Evolutionary conservation across 768 basidiomycete genomes (phyloP).

Genomic region (Hypholoma fasciculare): DNA sequence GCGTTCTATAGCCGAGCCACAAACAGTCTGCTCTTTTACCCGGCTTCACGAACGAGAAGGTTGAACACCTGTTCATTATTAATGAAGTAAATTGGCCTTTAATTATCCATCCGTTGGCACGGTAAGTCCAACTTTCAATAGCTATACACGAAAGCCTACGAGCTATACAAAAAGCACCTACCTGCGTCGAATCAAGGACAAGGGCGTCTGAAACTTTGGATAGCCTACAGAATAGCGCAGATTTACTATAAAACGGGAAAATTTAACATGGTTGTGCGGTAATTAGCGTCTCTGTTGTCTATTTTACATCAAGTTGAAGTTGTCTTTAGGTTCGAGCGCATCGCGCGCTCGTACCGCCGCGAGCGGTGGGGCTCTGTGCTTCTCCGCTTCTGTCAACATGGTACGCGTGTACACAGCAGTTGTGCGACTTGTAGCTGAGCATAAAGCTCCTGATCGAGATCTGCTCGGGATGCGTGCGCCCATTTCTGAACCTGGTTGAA

Average conservation of each 20-base stretch:
- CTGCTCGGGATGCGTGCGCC: slow-evolving; percentile 60
- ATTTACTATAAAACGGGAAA: slow-evolving; percentile 81
- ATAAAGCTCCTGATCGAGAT: slow-evolving; percentile 81
- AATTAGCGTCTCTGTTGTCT: slow-evolving; percentile 15
- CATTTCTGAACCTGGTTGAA: background rate
- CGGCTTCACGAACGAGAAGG: slow-evolving; percentile 85
- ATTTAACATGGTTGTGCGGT: slow-evolving; percentile 88
- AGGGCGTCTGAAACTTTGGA: slow-evolving; percentile 82
- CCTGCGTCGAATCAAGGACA: slow-evolving; percentile 50
- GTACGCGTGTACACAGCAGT: slow-evolving; percentile 80
- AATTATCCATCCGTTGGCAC: background rate
- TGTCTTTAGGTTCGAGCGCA: slow-evolving; percentile 81
- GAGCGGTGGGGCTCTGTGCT: slow-evolving; percentile 83
- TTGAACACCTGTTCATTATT: slow-evolving; percentile 81
- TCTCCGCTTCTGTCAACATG: slow-evolving; percentile 73
- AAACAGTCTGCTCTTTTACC: slow-evolving; percentile 47
- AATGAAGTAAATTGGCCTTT: slow-evolving; percentile 61
- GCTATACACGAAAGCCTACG: slow-evolving; percentile 95
- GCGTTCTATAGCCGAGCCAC: slow-evolving; percentile 24
- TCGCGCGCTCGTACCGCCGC: slow-evolving; percentile 83
- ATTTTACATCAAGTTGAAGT: background rate
- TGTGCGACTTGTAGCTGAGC: slow-evolving; percentile 75
- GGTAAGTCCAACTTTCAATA: slow-evolving; percentile 24
- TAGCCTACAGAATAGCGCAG: slow-evolving; percentile 88
- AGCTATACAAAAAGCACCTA: slow-evolving; percentile 82